These are phyloP conservation scores for Paracamarosporium sp. DNA, from an alignment of 2,329 filamentous ascomycete species.

Conservation along the genomic window DNA sequence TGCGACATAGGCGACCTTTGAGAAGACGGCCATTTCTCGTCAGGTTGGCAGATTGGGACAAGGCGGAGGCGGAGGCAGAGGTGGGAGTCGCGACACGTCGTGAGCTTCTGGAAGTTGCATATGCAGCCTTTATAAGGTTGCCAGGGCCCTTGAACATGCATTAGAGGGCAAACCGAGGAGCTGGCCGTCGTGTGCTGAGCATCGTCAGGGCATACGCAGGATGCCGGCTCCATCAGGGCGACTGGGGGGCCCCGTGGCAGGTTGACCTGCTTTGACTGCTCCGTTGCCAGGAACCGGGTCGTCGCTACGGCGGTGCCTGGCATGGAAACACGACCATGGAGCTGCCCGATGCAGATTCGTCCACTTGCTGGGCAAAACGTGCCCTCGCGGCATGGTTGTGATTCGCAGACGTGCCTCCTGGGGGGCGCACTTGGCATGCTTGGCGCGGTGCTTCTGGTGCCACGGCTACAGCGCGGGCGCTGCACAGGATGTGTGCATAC, in stretches of 20 bases:
- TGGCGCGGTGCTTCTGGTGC: not conserved
- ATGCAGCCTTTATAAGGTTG: slow-evolving; percentile 37
- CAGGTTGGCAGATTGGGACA: slow-evolving; percentile 8
- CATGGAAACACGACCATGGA: slow-evolving; percentile 22
- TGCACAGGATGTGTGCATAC: too few relatives aligned
- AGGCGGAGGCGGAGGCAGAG: not conserved
- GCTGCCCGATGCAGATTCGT: slow-evolving; percentile 30
- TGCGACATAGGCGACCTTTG: slow-evolving; percentile 32
- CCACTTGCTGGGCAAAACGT: slow-evolving; percentile 17
- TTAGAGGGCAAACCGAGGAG: slow-evolving; percentile 15
- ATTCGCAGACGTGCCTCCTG: slow-evolving; percentile 11
- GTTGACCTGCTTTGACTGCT: slow-evolving; percentile 39
- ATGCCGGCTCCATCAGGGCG: slow-evolving; percentile 13
- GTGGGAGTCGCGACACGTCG: slow-evolving; percentile 12
- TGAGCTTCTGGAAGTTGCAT: slow-evolving; percentile 19
- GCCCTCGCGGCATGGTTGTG: slow-evolving; percentile 1
- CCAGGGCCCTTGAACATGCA: slow-evolving; percentile 31
- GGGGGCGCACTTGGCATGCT: not conserved
- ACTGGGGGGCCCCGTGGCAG: slow-evolving; percentile 36
- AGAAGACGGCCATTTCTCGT: slow-evolving; percentile 38
- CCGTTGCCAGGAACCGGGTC: slow-evolving; percentile 24
- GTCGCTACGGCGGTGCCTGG: slow-evolving; percentile 25
- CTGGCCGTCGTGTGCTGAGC: slow-evolving; percentile 8
- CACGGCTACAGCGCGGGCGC: not conserved
- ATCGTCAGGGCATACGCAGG: slow-evolving; percentile 16